A percentile compares a stretch with the other conserved stretches of the same genome.
These are phyloP conservation scores for Penicillium nordicum DNA, from an alignment of 2,329 filamentous ascomycete genomes.

Conservation along the genomic window DNA sequence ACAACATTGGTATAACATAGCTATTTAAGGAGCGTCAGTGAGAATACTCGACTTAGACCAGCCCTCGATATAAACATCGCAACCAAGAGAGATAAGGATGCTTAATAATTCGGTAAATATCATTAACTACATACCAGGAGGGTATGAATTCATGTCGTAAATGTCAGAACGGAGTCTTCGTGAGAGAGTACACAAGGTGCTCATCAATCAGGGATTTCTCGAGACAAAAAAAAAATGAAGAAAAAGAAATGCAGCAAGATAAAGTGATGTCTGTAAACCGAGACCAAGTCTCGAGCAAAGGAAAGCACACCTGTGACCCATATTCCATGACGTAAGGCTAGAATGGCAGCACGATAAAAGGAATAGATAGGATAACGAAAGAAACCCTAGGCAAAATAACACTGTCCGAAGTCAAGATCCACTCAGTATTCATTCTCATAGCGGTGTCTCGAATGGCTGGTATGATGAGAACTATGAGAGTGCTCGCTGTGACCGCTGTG, in stretches of 20 bases:
- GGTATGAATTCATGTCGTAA: neutral
- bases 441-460: constrained; percentile 17
- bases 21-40: too few relatives aligned
- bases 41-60: too few relatives aligned
- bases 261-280: neutral
- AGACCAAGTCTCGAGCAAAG: neutral
- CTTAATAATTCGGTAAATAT: neutral
- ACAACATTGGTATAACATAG: too few relatives aligned
- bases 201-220: too few relatives aligned
- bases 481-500: neutral
- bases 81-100: too few relatives aligned
- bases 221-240: neutral
- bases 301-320: neutral
- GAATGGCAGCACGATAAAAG: neutral
- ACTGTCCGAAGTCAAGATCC: neutral
- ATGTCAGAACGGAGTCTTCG: neutral
- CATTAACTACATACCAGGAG: neutral
- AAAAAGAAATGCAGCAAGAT: neutral
- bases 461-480: constrained; percentile 6
- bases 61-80: too few relatives aligned
- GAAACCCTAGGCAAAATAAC: neutral
- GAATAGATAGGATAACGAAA: neutral
- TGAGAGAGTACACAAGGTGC: neutral
- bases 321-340: neutral
- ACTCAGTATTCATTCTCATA: constrained; percentile 1